These are phyloP conservation scores for Trypanosoma melophagium DNA, from an alignment of 208 protist genomes.

Conservation along the genomic window DNA sequence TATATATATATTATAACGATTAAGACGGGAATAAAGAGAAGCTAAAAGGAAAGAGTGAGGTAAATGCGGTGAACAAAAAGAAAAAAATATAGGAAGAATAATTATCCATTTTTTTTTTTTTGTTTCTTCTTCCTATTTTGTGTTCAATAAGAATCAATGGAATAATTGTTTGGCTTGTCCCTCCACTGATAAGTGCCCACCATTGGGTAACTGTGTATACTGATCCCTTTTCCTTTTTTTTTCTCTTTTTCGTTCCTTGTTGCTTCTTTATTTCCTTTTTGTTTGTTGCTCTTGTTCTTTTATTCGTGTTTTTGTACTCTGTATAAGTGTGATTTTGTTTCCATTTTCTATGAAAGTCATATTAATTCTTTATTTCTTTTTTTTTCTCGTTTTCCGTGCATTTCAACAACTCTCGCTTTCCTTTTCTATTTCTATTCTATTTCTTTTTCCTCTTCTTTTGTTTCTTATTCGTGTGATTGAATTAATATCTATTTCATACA, in stretches of 20 bases:
- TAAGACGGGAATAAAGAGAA: background rate
- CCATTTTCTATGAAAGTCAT: no score
- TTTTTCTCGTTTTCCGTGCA: no score
- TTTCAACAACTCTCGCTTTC: no score
- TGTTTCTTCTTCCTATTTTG: no score
- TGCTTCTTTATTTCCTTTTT: background rate
- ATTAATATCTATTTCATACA: background rate
- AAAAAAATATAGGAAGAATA: background rate
- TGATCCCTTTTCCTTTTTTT: slow-evolving; percentile 11
- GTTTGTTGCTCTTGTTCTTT: background rate
- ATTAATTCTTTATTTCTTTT: no score
- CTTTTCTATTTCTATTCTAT: no score
- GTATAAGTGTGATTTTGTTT: no score
- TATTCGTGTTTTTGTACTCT: background rate
- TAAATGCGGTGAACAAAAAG: background rate
- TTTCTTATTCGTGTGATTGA: background rate
- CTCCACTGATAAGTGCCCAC: no score
- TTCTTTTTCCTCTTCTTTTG: background rate
- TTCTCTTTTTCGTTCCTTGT: background rate
- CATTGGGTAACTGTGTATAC: background rate
- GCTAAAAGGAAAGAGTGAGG: background rate
- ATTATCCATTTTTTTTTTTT: no score
- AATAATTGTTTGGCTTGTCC: no score
- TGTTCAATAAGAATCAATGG: no score
- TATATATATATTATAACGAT: background rate